These are phyloP conservation scores for Boletus huronensis DNA, from an alignment of 768 basidiomycete genomes.

Conservation along the genomic window DNA sequence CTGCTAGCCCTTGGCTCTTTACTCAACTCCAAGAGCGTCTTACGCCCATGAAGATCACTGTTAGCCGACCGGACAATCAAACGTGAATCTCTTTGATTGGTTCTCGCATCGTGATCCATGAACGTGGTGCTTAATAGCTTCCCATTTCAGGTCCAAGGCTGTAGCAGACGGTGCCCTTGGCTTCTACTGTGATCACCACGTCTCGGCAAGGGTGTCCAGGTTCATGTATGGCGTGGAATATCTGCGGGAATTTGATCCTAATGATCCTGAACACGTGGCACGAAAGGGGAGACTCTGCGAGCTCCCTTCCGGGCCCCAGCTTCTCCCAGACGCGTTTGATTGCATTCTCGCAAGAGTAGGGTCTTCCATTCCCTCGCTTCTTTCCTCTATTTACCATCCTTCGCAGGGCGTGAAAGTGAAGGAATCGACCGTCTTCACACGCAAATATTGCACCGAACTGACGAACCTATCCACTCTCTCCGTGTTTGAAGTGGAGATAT, in stretches of 20 bases:
- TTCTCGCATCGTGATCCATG: neutral
- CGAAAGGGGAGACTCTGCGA: slow-evolving; percentile 67
- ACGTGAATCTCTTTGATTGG: slow-evolving; percentile 46
- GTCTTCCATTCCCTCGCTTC: slow-evolving; percentile 11
- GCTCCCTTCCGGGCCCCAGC: slow-evolving; percentile 70
- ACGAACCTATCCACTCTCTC: slow-evolving; percentile 72
- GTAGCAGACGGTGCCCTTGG: slow-evolving; percentile 82
- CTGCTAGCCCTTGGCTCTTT: slow-evolving; percentile 80
- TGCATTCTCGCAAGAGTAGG: slow-evolving; percentile 70
- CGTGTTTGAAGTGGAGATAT: slow-evolving; percentile 81
- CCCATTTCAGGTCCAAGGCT: slow-evolving; percentile 65
- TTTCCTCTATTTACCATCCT: slow-evolving; percentile 7
- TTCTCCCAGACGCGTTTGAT: slow-evolving; percentile 81
- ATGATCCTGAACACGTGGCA: slow-evolving; percentile 61
- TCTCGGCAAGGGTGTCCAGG: slow-evolving; percentile 75
- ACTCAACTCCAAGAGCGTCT: slow-evolving; percentile 70
- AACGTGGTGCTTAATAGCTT: slow-evolving; percentile 3
- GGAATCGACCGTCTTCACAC: slow-evolving; percentile 75
- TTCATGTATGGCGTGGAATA: slow-evolving; percentile 85
- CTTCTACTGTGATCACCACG: slow-evolving; percentile 82
- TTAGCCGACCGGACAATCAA: slow-evolving; percentile 76
- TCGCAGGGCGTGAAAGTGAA: slow-evolving; percentile 68
- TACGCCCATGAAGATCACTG: slow-evolving; percentile 48
- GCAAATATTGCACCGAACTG: slow-evolving; percentile 80
- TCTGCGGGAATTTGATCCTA: slow-evolving; percentile 60